Base-by-base conservation (phyloP, 2,329 filamentous ascomycete species). In the Colletotrichum phormii region DNA sequence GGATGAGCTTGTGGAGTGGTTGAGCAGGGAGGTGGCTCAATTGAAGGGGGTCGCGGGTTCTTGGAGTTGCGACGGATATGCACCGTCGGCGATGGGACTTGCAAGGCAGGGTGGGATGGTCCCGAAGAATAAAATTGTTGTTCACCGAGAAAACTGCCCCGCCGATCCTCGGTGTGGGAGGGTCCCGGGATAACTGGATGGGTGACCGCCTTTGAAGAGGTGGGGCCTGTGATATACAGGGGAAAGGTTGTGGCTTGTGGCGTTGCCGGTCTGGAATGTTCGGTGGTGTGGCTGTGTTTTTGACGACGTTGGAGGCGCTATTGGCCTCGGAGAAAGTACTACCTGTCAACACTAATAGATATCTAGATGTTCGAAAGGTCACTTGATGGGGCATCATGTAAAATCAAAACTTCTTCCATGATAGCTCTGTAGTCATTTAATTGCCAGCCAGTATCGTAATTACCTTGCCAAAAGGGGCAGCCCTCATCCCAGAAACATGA, bases 71-170 rank as follows among this genome's bases (percentile, higher is more conserved):
- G 9, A 15, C 42, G 42, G 42, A 18, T 49, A 22, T 13, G n/a
- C 24, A n/a, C 18, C 33, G 13, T 15, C 58, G 22, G 35, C 24
- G 66, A 37, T 37, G 66, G 37, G 22, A 35, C 46, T 67, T 31
- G 57, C 33, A 37, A 18, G 35, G 55, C 42, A 37, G 53, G 70
- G 57, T 59, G 73, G 66, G 63, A 67, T 61, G 51, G 15, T 42
- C 26, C 22, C 22, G 57, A 67, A 71, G 46, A 66, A 74, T 71
- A 75, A 74, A 74, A 74, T 74, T 71, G 46, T 67, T 69, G 73
- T 71, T 71, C 73, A 75, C 73, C 73, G 71, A 75, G 51, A 57
- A 37, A 57, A 62, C 55, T 73, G 70, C 72, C 69, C 64, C 72
- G 70, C 70, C 51, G 58, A 68, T 58, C 37, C 49, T 70, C 72